Percentiles rank a stretch among this genome's conserved stretches.
phyloP scores from a whole-genome alignment of 768 basidiomycete species.

The Cyathus striatus region DNA sequence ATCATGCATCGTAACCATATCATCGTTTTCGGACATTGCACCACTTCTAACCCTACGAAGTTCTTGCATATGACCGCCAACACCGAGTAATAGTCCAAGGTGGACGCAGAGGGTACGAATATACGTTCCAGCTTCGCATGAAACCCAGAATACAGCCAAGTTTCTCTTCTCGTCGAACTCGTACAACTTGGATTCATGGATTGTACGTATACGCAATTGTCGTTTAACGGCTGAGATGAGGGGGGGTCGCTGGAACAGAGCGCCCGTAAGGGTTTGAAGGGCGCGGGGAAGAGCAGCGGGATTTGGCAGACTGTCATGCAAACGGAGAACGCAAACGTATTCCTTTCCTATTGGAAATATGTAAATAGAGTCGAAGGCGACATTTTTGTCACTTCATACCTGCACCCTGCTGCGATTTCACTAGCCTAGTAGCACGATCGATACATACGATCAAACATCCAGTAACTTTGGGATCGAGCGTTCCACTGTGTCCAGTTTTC shows the following conservation, averaged over 20 bases:
- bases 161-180: conserved; percentile 98
- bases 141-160: conserved; percentile 96
- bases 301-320: conserved; percentile 78
- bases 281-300: conserved; percentile 88
- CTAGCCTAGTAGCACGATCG: conserved; percentile 94
- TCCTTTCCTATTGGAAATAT: conserved; percentile 71
- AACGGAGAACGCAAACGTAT: conserved; percentile 93
- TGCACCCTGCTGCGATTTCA: conserved; percentile 98
- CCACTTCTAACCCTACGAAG: conserved; percentile 91
- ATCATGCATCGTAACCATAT: conserved; percentile 99
- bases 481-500: conserved; percentile 98
- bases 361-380: background rate
- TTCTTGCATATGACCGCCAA: conserved; percentile 99
- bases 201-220: conserved; percentile 94
- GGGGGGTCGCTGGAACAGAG: conserved; percentile 97
- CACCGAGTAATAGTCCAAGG: conserved; percentile 87
- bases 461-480: conserved; percentile 98
- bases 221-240: conserved; percentile 99
- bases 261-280: conserved; percentile 94
- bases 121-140: conserved; percentile 96
- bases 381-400: conserved; percentile 41
- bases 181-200: conserved; percentile 91
- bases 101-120: conserved; percentile 97
- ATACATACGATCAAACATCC: conserved; percentile 99
- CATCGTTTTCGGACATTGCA: conserved; percentile 96